Base-by-base conservation (phyloP, 208 protist genomes). In the Porcisia deanei region DNA sequence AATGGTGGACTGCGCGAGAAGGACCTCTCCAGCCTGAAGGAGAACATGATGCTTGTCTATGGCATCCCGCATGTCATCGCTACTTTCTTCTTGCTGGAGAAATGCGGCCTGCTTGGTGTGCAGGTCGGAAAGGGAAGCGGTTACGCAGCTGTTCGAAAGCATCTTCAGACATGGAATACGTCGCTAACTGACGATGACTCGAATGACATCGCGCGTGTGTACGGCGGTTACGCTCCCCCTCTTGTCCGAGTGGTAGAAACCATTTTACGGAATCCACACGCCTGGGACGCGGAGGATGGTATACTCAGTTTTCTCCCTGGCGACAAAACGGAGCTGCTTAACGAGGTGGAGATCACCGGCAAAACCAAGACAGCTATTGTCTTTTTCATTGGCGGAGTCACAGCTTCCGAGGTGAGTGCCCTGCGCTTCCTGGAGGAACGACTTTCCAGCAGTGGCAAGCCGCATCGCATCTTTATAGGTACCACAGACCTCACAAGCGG, bases 311-410 rank as follows among this genome's bases (percentile, higher is more conserved):
- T 88, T 3, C n/a, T 96, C 18, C 68, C 84, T 55, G 85, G 86
- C 18, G 85, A 87, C 53, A 89, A 88, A 54, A 80, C 73, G 39
- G 89, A 93, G 80, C 76, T 93, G 41, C 58, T 74, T 34, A 91
- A 84, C 71, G 70, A 81, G 30, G 76, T 84, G 22, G 83, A 89
- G 37, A 55, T 81, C 77, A 61, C 83, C 47, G 71, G 65, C 14
- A 76, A 45, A 7, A 64, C 84, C 45, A 82, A 84, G 37, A 86
- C 76, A 57, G 84, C 81, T 4, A 75, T 99, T 53, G 84, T 99
- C 45, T 97, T 98, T 85, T 91, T 99, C 65, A 88, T 99, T 68
- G 98, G 98, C 22, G 98, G 98, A 22, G 79, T 98, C 37, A 98
- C 97, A 4, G 91, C 87, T 63, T 87, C 95, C 0, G 98, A 99